Conservation (phyloP, 2,329 filamentous ascomycete species). For the Diatrype stigma region DNA sequence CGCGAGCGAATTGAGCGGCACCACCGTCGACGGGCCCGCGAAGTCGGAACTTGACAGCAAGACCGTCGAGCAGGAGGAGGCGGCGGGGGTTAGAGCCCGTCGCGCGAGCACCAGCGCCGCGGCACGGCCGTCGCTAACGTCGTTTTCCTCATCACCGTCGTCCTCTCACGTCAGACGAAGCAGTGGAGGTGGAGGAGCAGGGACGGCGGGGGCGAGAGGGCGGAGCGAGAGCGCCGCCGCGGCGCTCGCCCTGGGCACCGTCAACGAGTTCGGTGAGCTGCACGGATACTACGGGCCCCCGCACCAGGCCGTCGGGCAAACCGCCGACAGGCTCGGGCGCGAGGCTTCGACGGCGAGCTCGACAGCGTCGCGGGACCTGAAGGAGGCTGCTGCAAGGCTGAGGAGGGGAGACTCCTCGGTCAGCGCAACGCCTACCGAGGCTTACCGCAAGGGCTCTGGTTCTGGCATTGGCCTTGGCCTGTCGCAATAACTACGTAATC, state of each 20-base stretch:
- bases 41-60: constrained; percentile 36
- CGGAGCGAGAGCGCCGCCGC: constrained; percentile 13
- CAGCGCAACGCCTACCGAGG: constrained; percentile 4
- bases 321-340: constrained; percentile 18
- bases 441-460: background rate
- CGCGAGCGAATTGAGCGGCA: constrained; percentile 38
- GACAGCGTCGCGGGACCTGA: constrained; percentile 4
- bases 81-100: constrained; percentile 35
- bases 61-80: constrained; percentile 18
- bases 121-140: background rate
- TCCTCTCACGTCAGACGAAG: constrained; percentile 12
- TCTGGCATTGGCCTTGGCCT: too few relatives aligned
- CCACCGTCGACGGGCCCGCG: constrained; percentile 22
- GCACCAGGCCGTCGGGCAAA: constrained; percentile 38
- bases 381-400: constrained; percentile 6
- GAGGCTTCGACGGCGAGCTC: constrained; percentile 7
- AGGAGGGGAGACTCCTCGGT: constrained; percentile 6
- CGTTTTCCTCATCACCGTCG: constrained; percentile 6
- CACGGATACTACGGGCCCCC: constrained; percentile 45
- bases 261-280: constrained; percentile 39
- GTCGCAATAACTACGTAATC: too few relatives aligned
- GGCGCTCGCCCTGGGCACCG: constrained; percentile 27
- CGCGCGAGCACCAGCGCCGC: constrained; percentile 21
- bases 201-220: constrained; percentile 7
- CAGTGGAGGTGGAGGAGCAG: constrained; percentile 9